These are phyloP conservation scores for Carex littledalei DNA, from an alignment of 176 grass and related monocot species.

Conservation along the genomic window DNA sequence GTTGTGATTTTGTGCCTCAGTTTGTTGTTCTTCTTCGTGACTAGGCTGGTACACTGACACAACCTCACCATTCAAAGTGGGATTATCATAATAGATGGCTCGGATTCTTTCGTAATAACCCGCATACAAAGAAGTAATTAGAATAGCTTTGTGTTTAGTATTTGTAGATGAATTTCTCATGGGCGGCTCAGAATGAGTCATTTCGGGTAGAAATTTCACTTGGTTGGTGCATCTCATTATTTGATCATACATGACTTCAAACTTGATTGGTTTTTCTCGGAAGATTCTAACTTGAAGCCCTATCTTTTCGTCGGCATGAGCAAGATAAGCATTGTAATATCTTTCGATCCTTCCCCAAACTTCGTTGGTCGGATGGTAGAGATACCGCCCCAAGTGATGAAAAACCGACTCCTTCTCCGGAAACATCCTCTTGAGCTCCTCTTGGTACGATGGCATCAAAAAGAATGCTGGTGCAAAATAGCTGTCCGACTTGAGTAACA, in stretches of 20 bases:
- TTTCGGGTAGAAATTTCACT: constrained; percentile 55
- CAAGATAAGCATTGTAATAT: constrained; percentile 71
- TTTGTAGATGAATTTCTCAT: neutral
- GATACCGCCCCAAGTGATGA: constrained; percentile 71
- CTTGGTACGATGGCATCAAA: constrained; percentile 50
- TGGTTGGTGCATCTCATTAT: constrained; percentile 51
- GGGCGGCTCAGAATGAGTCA: constrained; percentile 21
- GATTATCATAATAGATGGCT: constrained; percentile 71
- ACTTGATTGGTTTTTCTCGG: constrained; percentile 48
- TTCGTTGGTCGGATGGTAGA: constrained; percentile 58
- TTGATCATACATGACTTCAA: constrained; percentile 81
- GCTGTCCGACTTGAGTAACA: constrained; percentile 73
- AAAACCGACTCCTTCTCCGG: constrained; percentile 54
- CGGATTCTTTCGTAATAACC: constrained; percentile 84
- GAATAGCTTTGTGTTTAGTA: constrained; percentile 54
- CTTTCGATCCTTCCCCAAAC: constrained; percentile 61
- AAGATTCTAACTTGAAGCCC: constrained; percentile 80
- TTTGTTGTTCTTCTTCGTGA: constrained; percentile 87
- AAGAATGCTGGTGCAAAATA: constrained; percentile 82
- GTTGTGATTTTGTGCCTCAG: constrained; percentile 76
- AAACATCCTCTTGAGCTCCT: constrained; percentile 52
- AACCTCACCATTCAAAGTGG: constrained; percentile 52
- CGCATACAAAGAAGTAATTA: constrained; percentile 65
- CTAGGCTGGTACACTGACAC: constrained; percentile 82
- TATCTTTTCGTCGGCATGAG: constrained; percentile 63